Percentiles rank a stretch among this genome's conserved stretches.
Conservation (phyloP, 768 basidiomycete species). For the Leccinum aurantiacum region DNA sequence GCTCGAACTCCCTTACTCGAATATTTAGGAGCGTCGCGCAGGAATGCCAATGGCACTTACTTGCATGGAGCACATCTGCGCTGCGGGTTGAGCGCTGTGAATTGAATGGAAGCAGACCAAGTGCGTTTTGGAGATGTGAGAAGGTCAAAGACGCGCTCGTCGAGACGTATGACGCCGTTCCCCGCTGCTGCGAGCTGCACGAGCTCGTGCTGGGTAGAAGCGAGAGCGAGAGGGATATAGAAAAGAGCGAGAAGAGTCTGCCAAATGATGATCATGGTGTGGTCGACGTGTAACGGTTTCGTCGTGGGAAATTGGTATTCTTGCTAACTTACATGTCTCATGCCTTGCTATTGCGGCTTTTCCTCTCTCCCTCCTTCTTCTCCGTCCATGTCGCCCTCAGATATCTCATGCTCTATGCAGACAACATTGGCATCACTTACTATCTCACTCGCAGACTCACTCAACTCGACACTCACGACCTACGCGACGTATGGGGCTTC, state of each 20-base stretch:
- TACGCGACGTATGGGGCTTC: slow-evolving; percentile 88
- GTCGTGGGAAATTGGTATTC: slow-evolving; percentile 19
- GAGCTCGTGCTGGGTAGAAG: slow-evolving; percentile 54
- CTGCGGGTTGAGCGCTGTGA: slow-evolving; percentile 82
- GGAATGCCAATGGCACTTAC: slow-evolving; percentile 45
- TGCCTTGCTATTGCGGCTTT: slow-evolving; percentile 86
- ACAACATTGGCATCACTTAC: slow-evolving; percentile 91
- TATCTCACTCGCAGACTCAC: slow-evolving; percentile 78
- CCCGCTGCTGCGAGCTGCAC: slow-evolving; percentile 64
- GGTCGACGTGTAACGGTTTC: neutral
- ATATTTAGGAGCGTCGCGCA: neutral
- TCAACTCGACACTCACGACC: slow-evolving; percentile 64
- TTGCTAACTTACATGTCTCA: slow-evolving; percentile 46
- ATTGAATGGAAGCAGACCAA: slow-evolving; percentile 84
- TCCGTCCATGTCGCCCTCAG: slow-evolving; percentile 90
- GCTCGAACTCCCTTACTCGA: slow-evolving; percentile 74
- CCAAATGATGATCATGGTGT: slow-evolving; percentile 9
- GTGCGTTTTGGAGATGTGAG: slow-evolving; percentile 72
- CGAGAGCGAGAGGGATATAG: slow-evolving; percentile 32
- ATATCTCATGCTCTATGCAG: slow-evolving; percentile 78
- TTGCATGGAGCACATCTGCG: slow-evolving; percentile 92
- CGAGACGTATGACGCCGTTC: slow-evolving; percentile 80
- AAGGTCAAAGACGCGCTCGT: slow-evolving; percentile 73
- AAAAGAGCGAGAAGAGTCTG: slow-evolving; percentile 32
- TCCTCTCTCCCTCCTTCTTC: slow-evolving; percentile 91